A percentile compares a stretch with the other conserved stretches of the same genome.
These are phyloP conservation scores for Colletotrichum sp. DNA, from an alignment of 2,329 filamentous ascomycete genomes.

Conservation along the genomic window DNA sequence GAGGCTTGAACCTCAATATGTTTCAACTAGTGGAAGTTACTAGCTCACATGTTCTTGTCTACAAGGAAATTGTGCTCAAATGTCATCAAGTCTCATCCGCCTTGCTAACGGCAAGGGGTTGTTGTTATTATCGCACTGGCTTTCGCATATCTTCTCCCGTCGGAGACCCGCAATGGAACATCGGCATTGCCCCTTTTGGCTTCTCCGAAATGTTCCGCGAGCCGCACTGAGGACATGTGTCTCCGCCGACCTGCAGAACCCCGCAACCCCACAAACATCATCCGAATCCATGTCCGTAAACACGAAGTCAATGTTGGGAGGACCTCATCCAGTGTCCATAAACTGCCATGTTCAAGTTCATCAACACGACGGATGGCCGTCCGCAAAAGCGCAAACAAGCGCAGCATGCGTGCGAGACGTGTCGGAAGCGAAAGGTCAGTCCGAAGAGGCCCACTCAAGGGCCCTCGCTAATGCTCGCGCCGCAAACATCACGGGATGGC, in stretches of 20 bases:
- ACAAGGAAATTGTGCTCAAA: accelerated
- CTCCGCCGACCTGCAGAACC: background rate
- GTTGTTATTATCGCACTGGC: background rate
- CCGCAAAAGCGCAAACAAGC: slow-evolving; percentile 18
- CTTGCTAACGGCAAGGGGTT: background rate
- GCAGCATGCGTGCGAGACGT: slow-evolving; percentile 17
- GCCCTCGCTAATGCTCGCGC: background rate
- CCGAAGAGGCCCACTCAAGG: background rate
- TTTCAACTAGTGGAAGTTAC: background rate
- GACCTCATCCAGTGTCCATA: background rate
- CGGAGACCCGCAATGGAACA: background rate
- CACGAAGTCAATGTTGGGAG: background rate
- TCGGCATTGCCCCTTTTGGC: background rate
- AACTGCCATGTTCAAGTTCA: slow-evolving; percentile 21
- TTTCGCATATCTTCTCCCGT: accelerated
- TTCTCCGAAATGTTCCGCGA: background rate
- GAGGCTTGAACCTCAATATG: background rate
- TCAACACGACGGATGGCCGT: slow-evolving; percentile 19
- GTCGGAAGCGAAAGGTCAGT: slow-evolving; percentile 22
- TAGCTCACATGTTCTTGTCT: accelerated
- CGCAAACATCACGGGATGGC: background rate
- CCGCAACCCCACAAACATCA: background rate
- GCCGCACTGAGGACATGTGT: background rate
- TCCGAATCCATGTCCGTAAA: background rate
- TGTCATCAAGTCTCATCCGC: background rate